phyloP scores from a whole-genome alignment of 306 rosid genomes.

The Cicer judaicum region DNA sequence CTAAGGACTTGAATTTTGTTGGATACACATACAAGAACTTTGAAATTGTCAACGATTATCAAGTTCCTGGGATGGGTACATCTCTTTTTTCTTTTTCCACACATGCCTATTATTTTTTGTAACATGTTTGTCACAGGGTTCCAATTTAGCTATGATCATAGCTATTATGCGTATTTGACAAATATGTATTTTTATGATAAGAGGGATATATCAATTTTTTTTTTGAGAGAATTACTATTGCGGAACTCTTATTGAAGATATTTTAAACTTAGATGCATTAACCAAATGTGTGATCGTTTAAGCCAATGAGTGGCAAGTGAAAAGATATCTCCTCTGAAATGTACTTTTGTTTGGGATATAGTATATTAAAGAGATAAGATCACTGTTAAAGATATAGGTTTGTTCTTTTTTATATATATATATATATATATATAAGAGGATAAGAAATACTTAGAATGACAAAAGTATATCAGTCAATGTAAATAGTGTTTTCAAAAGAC shows the following conservation, averaged over 20 bases:
- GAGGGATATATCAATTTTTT: neutral
- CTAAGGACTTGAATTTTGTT: constrained; percentile 95
- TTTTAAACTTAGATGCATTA: constrained; percentile 19
- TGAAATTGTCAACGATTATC: constrained; percentile 94
- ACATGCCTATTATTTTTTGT: constrained; percentile 28
- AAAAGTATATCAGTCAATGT: neutral
- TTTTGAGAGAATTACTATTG: neutral
- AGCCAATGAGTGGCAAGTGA: neutral
- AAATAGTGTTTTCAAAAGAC: neutral
- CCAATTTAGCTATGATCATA: constrained; percentile 17
- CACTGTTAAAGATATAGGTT: neutral
- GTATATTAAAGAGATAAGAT: constrained; percentile 4
- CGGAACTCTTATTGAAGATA: constrained; percentile 17
- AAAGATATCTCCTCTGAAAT: constrained; percentile 10
- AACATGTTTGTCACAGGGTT: constrained; percentile 26
- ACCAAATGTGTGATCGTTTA: constrained; percentile 11
- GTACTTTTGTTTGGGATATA: neutral
- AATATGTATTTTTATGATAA: neutral
- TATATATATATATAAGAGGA: neutral
- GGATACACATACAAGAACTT: constrained; percentile 98
- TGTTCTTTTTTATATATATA: neutral
- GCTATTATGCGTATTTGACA: constrained; percentile 13
- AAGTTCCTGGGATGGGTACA: constrained; percentile 95
- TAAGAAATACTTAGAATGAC: neutral
- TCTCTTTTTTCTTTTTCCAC: constrained; percentile 38